These are phyloP conservation scores for Casuarina equisetifolia DNA, from an alignment of 306 rosid genomes.

Conservation along the genomic window DNA sequence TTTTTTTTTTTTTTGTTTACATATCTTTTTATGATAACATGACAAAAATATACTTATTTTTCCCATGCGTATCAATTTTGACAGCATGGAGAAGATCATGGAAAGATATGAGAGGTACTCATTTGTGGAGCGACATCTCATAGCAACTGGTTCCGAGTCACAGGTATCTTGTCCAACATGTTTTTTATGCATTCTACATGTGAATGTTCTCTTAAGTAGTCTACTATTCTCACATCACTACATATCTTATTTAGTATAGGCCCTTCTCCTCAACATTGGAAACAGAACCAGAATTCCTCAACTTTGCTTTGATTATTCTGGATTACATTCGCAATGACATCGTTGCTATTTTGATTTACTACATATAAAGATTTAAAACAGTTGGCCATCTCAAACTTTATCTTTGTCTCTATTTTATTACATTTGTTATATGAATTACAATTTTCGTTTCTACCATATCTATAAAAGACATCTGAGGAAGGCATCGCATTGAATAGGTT, in stretches of 20 bases:
- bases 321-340: too few species aligned
- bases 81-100: conserved; percentile 59
- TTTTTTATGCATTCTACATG: neutral
- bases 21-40: too few species aligned
- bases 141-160: conserved; percentile 27
- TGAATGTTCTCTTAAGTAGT: neutral
- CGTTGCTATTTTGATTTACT: too few species aligned
- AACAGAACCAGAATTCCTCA: neutral
- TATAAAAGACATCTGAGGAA: too few species aligned
- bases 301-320: neutral
- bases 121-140: conserved; percentile 29
- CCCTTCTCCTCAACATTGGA: neutral
- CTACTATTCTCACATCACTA: neutral
- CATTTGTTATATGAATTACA: too few species aligned
- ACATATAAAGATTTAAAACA: too few species aligned
- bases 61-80: conserved; percentile 11
- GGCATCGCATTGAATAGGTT: too few species aligned
- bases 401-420: too few species aligned
- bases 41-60: too few species aligned
- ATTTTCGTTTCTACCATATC: too few species aligned
- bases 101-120: conserved; percentile 63
- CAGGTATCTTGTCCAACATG: conserved; percentile 42
- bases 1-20: neutral
- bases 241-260: neutral
- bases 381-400: too few species aligned